Evolutionary conservation across 176 grass and related monocot species (phyloP), one percentile per base, ranked within the genome.

Genomic region (Ananas comosus): DNA sequence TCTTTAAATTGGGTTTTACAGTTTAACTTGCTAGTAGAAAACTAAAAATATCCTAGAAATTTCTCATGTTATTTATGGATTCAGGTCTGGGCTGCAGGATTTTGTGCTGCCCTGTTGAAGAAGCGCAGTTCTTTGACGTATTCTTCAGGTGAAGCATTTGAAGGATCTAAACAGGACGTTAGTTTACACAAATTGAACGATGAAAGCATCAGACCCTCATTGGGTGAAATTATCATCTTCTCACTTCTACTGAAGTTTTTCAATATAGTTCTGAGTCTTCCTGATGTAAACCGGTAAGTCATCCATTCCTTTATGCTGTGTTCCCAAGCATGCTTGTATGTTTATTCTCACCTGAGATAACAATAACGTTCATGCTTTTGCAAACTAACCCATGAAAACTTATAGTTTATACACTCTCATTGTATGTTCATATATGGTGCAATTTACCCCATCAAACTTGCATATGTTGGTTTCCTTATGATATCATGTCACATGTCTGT

Each of bases 51-150:
- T 19, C 11, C 2, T 27, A 23, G 29, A 74, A 76, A 59, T 80
- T 79, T 82, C 76, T 80, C 51, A 82, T 82, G 10, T 73, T 52
- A 80, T 68, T 25, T 3, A 48, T 82, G 64, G 70, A 76, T 42
- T 53, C 80, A 96, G 94, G 86, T 97, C 18, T 97, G 89, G 89
- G 89, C 94, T n/a, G 94, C 89, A 78, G 94, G 94, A 69, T 97
- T 97, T 78, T 87, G 82, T 81, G 89, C 87, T 73, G 86, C 94
- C 63, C 69, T 97, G 69, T 54, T 93, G 54, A 92, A 90, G 87
- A 93, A 85, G 79, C 83, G 57, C 47, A 90, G 72, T 83, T 81
- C 80, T 70, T 72, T 78, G 65, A 67, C 74, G 64, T 80, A 52
- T 42, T 65, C 83, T 72, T 76, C 86, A 70, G 19, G 13, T 74